These are phyloP conservation scores for Huntiella bhutanensis DNA, from an alignment of 2,329 filamentous ascomycete species.

Conservation along the genomic window DNA sequence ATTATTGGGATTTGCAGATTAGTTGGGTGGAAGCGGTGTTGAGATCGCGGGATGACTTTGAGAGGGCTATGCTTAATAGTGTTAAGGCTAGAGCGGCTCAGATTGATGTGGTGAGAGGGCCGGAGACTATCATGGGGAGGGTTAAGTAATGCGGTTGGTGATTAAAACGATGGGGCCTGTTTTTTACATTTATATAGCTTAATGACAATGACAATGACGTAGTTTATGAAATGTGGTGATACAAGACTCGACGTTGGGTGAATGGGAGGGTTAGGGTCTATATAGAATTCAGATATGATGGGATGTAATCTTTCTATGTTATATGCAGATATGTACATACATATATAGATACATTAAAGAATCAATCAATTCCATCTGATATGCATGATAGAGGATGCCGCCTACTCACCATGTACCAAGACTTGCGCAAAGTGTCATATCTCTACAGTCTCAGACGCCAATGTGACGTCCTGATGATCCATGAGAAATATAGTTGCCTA, in stretches of 20 bases:
- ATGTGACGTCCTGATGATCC: no score
- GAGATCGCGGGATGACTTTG: slow-evolving; percentile 77
- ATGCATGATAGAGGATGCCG: no score
- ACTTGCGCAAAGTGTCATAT: no score
- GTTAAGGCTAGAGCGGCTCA: slow-evolving; percentile 81
- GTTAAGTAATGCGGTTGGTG: slow-evolving; percentile 42
- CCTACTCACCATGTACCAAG: no score
- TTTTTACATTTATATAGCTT: background rate
- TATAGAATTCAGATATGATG: background rate
- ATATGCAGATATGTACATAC: no score
- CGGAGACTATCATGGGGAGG: slow-evolving; percentile 89
- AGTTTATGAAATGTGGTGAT: background rate
- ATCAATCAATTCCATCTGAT: no score
- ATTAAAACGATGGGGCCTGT: background rate
- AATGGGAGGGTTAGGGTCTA: background rate
- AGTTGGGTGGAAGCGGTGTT: slow-evolving; percentile 91
- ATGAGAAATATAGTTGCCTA: no score
- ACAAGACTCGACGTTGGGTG: background rate
- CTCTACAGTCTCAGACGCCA: no score
- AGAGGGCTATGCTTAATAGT: slow-evolving; percentile 68
- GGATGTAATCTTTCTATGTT: no score
- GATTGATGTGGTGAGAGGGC: slow-evolving; percentile 58
- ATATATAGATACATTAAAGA: no score
- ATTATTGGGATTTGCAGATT: slow-evolving; percentile 87
- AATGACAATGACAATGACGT: background rate